Base-by-base conservation (phyloP, 2,329 filamentous ascomycete species). In the Neonectria faginata region DNA sequence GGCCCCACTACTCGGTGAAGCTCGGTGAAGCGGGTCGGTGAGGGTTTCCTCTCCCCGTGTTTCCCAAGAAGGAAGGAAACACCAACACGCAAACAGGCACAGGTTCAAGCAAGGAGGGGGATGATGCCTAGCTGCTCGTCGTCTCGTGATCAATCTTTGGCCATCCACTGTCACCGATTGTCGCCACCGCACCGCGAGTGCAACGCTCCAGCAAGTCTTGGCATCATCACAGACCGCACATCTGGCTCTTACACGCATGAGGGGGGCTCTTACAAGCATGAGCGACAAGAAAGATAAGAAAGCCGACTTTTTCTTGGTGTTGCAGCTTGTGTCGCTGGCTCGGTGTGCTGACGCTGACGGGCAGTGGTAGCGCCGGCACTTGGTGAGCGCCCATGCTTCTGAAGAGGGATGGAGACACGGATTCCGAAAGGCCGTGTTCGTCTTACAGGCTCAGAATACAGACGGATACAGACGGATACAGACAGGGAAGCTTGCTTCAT, bases 21-120 rank as follows among this genome's bases (percentile, higher is more conserved):
- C 18, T 53, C 54, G 60, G 48, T 63, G 47, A 50, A 42, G 25
- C 39, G 11, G 47, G 7, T 53, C 48, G 57, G 48, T 60, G 39
- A 52, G 27, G 10, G 25, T 25, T 2, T 25, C 5, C 36, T 29
- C 29, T 9, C 29, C 27, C 8, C 29, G 8, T 10, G 7, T 2
- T 29, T 29, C 29, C 29, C 29, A 10, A 29, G 29, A 29, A 8
- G 29, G 29, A 29, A 29, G 33, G 33, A 16, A 16, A 6, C 36
- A 39, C 36, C 36, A 8, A 39, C 16, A 53, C 5, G n/a, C 22
- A 20, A 45, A 41, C n/a, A 47, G 44, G 8, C 27, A 20, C 27
- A 51, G 8, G 29, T 27, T 20, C 47, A 51, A 3, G 29, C n/a
- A 27, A 51, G 2, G 27, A 51, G 9, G 22, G 22, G 22, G 0